phyloP scores from a whole-genome alignment of 1,139 yeast species.

The Sugiyamaella paludigena region DNA sequence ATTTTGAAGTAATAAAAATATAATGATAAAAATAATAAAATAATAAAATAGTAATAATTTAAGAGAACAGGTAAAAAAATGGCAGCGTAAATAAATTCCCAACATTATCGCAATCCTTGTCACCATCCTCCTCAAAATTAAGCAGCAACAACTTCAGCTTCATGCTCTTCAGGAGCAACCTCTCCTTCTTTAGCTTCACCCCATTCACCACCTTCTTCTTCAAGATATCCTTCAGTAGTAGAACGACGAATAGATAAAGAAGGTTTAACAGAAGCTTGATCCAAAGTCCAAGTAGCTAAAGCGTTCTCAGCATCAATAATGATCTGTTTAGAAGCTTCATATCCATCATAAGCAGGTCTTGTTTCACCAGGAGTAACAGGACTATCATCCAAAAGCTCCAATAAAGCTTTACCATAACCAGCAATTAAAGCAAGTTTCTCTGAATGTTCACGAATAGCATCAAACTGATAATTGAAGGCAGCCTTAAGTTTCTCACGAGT shows the following conservation, averaged over 20 bases:
- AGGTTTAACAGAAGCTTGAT: slow-evolving; percentile 93
- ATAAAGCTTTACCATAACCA: slow-evolving; percentile 95
- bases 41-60: neutral
- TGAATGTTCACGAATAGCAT: slow-evolving; percentile 92
- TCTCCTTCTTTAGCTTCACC: slow-evolving; percentile 44
- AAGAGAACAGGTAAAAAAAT: no score
- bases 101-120: slow-evolving; percentile 3
- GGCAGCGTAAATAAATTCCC: no score
- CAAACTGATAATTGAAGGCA: slow-evolving; percentile 95
- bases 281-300: slow-evolving; percentile 93
- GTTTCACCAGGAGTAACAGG: slow-evolving; percentile 99
- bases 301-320: slow-evolving; percentile 97
- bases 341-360: slow-evolving; percentile 97
- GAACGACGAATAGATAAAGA: slow-evolving; percentile 81
- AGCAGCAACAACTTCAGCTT: slow-evolving; percentile 13
- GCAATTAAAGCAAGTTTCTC: slow-evolving; percentile 96
- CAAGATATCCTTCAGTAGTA: slow-evolving; percentile 60
- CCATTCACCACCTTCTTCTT: slow-evolving; percentile 54
- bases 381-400: slow-evolving; percentile 92
- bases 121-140: neutral
- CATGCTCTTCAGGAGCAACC: slow-evolving; percentile 22
- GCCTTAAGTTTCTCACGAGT: slow-evolving; percentile 97
- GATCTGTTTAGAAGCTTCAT: slow-evolving; percentile 96
- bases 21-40: slow-evolving; percentile 9
- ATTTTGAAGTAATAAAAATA: neutral